Conservation (phyloP, 129 eudicot genomes). For the Arctium lappa region DNA sequence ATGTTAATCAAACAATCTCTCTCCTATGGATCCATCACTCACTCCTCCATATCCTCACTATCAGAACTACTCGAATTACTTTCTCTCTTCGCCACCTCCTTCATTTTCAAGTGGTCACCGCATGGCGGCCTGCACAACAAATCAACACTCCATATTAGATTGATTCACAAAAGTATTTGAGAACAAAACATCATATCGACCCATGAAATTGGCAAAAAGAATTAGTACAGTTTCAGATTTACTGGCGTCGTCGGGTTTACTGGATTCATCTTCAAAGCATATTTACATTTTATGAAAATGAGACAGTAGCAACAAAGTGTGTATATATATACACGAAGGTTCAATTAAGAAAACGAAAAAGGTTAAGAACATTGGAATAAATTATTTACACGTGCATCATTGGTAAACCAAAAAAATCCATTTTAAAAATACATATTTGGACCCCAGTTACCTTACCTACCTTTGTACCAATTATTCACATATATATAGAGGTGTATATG, state of each 20-base stretch:
- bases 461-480: too few species aligned
- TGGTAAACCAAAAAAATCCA: too few species aligned
- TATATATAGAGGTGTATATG: too few species aligned
- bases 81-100: constrained; percentile 21
- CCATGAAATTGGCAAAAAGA: background rate
- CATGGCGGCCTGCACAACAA: constrained; percentile 24
- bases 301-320: background rate
- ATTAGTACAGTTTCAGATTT: background rate
- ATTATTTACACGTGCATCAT: too few species aligned
- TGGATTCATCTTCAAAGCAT: background rate
- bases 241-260: background rate
- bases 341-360: too few species aligned
- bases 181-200: background rate
- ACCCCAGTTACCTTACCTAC: too few species aligned
- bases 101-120: constrained; percentile 16
- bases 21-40: constrained; percentile 8
- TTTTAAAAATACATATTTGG: too few species aligned
- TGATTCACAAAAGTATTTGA: background rate
- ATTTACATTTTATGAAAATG: background rate
- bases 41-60: constrained; percentile 19
- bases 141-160: background rate
- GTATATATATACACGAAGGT: too few species aligned
- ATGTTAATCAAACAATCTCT: background rate
- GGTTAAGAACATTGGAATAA: too few species aligned
- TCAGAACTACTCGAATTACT: constrained; percentile 11